Conservation (phyloP, 306 rosid species). For the Morella rubra region DNA sequence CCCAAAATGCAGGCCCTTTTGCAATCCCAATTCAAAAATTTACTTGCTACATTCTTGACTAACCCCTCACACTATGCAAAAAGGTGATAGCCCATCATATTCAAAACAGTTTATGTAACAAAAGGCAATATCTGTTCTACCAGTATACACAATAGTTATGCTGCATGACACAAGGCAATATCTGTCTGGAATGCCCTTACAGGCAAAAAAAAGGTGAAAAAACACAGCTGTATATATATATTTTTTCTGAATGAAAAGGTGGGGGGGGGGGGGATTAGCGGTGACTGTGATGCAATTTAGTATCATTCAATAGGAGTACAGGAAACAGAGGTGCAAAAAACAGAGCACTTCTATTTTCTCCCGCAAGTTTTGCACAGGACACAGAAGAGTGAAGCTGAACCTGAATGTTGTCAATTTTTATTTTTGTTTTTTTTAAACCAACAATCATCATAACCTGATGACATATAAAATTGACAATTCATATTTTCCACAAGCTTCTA, state of each 20-base stretch:
- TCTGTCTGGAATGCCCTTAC: neutral
- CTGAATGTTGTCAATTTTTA: no score
- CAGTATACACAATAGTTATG: neutral
- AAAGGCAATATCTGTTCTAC: neutral
- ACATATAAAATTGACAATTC: neutral
- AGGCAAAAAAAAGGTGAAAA: no score
- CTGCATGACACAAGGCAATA: neutral
- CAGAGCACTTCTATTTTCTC: no score
- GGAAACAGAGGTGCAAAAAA: no score
- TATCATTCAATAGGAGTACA: no score
- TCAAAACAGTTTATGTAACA: neutral
- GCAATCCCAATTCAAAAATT: slow-evolving; percentile 1
- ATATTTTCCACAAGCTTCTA: neutral
- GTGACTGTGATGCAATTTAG: no score
- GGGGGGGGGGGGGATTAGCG: no score
- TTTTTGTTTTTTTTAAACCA: no score
- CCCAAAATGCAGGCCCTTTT: slow-evolving; percentile 1
- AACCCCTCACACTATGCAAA: neutral
- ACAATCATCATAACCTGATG: neutral
- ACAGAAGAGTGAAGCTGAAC: no score
- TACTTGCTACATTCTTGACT: neutral
- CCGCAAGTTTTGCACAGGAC: no score
- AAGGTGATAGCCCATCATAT: neutral
- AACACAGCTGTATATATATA: no score
- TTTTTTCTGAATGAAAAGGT: no score